Evolutionary conservation across 225 moss, liverwort and hornwort species (phyloP).

Genomic region (Polytrichum formosum): DNA sequence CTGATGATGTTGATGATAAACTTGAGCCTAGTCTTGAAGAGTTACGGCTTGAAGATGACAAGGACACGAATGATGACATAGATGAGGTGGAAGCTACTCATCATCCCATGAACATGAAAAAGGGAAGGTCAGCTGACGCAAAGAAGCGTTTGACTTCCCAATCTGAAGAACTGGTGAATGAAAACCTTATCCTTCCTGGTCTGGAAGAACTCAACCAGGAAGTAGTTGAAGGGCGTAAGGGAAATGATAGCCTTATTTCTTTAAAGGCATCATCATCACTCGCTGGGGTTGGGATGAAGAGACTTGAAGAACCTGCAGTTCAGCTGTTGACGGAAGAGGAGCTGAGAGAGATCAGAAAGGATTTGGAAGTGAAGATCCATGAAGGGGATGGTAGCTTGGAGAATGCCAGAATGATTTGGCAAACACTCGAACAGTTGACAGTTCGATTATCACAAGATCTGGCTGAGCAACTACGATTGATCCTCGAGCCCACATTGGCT

Average conservation of each 20-base stretch:
- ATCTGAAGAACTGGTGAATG: slow-evolving; percentile 26
- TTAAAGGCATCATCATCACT: slow-evolving; percentile 25
- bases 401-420: slow-evolving; percentile 73
- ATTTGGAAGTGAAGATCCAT: slow-evolving; percentile 62
- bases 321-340: slow-evolving; percentile 70
- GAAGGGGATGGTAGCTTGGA: slow-evolving; percentile 60
- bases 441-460: slow-evolving; percentile 89
- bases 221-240: slow-evolving; percentile 21
- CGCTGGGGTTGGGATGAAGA: slow-evolving; percentile 19
- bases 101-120: slow-evolving; percentile 37
- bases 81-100: slow-evolving; percentile 50
- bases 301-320: slow-evolving; percentile 12
- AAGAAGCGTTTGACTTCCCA: slow-evolving; percentile 10
- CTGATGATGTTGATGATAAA: slow-evolving; percentile 42
- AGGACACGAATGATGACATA: slow-evolving; percentile 36
- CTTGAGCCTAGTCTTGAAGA: slow-evolving; percentile 45
- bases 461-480: slow-evolving; percentile 88
- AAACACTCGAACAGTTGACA: slow-evolving; percentile 90
- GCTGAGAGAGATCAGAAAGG: slow-evolving; percentile 68
- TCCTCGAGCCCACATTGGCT: slow-evolving; percentile 90
- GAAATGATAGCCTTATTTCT: slow-evolving; percentile 36
- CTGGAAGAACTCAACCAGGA: slow-evolving; percentile 20
- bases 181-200: slow-evolving; percentile 9
- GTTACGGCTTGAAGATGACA: slow-evolving; percentile 41
- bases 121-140: slow-evolving; percentile 23